Conservation (phyloP, 2,329 filamentous ascomycete species). For the Endoconidiophora polonica region DNA sequence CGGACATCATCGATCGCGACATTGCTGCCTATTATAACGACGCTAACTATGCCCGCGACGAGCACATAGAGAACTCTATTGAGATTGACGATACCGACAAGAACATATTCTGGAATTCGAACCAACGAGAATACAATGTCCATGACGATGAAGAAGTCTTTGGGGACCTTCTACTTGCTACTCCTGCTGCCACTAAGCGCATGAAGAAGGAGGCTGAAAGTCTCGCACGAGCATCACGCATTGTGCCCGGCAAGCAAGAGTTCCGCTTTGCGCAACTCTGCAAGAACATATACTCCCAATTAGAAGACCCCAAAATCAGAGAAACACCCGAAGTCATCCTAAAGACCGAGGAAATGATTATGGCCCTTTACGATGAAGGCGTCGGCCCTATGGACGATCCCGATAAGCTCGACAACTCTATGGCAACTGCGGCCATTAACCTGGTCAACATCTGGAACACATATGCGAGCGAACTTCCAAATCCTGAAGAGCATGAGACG, state of each 20-base stretch:
- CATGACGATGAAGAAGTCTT: slow-evolving; percentile 16
- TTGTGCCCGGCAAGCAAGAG: slow-evolving; percentile 29
- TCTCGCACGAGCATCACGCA: slow-evolving; percentile 32
- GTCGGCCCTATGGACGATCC: slow-evolving; percentile 38
- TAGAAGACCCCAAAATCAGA: slow-evolving; percentile 40
- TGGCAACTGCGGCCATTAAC: slow-evolving; percentile 35
- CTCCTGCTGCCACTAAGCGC: slow-evolving; percentile 36
- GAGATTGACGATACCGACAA: slow-evolving; percentile 26
- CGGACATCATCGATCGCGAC: slow-evolving; percentile 12
- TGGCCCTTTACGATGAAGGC: slow-evolving; percentile 45
- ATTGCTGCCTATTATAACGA: slow-evolving; percentile 10
- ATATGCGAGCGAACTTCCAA: slow-evolving; percentile 31
- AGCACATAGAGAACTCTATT: slow-evolving; percentile 17
- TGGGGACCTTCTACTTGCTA: slow-evolving; percentile 28
- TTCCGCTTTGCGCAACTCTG: slow-evolving; percentile 55
- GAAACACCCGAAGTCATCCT: slow-evolving; percentile 61
- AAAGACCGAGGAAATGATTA: slow-evolving; percentile 55
- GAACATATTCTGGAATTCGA: slow-evolving; percentile 35
- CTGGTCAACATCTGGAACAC: slow-evolving; percentile 40
- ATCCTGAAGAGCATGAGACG: slow-evolving; percentile 35
- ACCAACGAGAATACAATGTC: slow-evolving; percentile 27
- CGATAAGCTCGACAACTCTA: slow-evolving; percentile 37
- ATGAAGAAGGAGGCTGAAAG: slow-evolving; percentile 38
- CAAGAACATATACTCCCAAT: slow-evolving; percentile 44
- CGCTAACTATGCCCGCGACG: slow-evolving; percentile 2